Conservation (phyloP, 139 green algal species). For the Picochlorum sp. region DNA sequence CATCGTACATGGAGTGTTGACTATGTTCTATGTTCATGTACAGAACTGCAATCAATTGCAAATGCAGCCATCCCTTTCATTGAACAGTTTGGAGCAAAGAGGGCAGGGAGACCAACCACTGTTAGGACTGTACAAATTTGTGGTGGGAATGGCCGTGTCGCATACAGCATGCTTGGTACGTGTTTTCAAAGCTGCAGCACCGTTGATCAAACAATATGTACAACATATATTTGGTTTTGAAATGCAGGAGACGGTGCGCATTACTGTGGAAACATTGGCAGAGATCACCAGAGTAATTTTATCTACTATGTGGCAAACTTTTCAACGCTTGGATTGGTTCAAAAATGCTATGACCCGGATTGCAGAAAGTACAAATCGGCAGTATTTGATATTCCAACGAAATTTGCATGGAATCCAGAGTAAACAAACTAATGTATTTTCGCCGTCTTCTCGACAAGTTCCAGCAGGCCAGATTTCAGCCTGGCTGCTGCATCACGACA, state of each 20-base stretch:
- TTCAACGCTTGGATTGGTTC: conserved; percentile 31
- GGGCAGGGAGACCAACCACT: conserved; percentile 33
- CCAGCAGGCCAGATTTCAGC: conserved; percentile 58
- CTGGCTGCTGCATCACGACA: conserved; percentile 56
- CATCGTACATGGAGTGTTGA: neutral
- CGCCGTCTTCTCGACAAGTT: conserved; percentile 20
- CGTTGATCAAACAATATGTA: no score
- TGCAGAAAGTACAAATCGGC: conserved; percentile 42
- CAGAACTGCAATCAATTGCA: conserved; percentile 29
- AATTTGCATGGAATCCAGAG: neutral
- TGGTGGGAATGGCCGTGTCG: conserved; percentile 43
- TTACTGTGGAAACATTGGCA: conserved; percentile 54
- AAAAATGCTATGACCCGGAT: conserved; percentile 77
- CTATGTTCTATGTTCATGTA: neutral
- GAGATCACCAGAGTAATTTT: conserved; percentile 57
- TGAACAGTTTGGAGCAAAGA: conserved; percentile 30
- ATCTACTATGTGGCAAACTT: conserved; percentile 63
- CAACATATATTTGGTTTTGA: neutral
- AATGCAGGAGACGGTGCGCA: conserved; percentile 57
- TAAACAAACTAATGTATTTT: no score
- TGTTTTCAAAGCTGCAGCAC: neutral
- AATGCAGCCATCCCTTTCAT: conserved; percentile 46
- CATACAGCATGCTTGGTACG: conserved; percentile 60
- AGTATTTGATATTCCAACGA: conserved; percentile 14
- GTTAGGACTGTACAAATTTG: conserved; percentile 61